phyloP scores from a whole-genome alignment of 2,329 filamentous ascomycete species.

The Xylaria sp. region DNA sequence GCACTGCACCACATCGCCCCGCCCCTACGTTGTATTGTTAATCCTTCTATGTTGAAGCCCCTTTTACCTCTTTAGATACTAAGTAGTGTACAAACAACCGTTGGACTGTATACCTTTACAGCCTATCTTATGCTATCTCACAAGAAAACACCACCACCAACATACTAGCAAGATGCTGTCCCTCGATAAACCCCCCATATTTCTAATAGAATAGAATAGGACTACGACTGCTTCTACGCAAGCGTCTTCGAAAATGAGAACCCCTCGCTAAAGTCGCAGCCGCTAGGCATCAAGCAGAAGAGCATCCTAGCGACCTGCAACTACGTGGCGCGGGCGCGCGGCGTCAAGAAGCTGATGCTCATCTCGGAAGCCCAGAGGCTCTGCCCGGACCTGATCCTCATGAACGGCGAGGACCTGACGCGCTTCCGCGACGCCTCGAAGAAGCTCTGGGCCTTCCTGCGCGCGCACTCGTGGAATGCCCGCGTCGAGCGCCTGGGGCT shows the following conservation, averaged over 20 bases:
- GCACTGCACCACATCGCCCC: no score
- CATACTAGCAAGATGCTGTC: neutral
- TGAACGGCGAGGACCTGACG: constrained; percentile 87
- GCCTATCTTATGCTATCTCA: neutral
- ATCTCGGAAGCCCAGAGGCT: constrained; percentile 81
- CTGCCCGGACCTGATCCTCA: constrained; percentile 86
- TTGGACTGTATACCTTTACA: neutral
- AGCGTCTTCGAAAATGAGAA: constrained; percentile 87
- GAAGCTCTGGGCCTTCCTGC: constrained; percentile 77
- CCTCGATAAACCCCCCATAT: neutral
- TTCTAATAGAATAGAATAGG: constrained; percentile 55
- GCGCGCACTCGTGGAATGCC: constrained; percentile 78
- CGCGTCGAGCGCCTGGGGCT: constrained; percentile 87
- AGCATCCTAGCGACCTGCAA: constrained; percentile 94
- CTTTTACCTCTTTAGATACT: neutral
- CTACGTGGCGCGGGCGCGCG: constrained; percentile 83
- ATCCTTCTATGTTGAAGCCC: neutral
- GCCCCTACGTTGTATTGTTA: constrained; percentile 4
- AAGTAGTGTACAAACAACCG: neutral
- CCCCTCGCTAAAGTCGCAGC: constrained; percentile 75
- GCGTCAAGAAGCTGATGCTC: constrained; percentile 84
- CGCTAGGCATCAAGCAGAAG: constrained; percentile 90
- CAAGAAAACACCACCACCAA: neutral
- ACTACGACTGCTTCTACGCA: constrained; percentile 95
- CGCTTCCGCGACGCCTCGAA: constrained; percentile 90